A percentile compares a stretch with the other conserved stretches of the same genome.
phyloP scores from a whole-genome alignment of 176 grass and related monocot species.

The Oryza brachyantha region DNA sequence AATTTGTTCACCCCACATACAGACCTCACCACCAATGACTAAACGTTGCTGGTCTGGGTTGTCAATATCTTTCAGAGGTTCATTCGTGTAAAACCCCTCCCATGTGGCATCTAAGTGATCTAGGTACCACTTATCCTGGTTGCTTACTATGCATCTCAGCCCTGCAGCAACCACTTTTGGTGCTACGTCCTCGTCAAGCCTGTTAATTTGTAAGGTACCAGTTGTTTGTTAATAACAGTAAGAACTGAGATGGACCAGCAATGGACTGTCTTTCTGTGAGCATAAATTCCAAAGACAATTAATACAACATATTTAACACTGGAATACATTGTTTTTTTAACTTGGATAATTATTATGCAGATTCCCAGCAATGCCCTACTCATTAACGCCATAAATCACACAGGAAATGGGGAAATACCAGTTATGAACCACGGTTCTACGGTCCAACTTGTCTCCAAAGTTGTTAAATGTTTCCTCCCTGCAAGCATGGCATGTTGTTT shows the following conservation, averaged over 20 bases:
- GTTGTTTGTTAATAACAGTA: constrained; percentile 8
- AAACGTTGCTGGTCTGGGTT: constrained; percentile 61
- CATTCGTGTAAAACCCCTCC: constrained; percentile 81
- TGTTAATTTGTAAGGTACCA: constrained; percentile 20
- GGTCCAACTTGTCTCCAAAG: constrained; percentile 74
- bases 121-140: constrained; percentile 88
- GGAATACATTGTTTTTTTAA: neutral
- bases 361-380: neutral
- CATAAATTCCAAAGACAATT: neutral
- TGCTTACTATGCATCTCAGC: constrained; percentile 92
- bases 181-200: constrained; percentile 68
- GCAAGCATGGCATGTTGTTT: neutral
- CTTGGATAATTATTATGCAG: neutral
- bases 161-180: constrained; percentile 71
- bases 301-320: constrained; percentile 3
- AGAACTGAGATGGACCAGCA: neutral
- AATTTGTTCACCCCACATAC: constrained; percentile 86
- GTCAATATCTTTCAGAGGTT: constrained; percentile 69
- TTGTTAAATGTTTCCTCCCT: constrained; percentile 91
- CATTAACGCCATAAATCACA: neutral
- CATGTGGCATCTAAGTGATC: constrained; percentile 86
- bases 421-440: constrained; percentile 78
- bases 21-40: constrained; percentile 86
- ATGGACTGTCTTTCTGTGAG: neutral
- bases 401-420: constrained; percentile 51